Evolutionary conservation across 805 yeast genomes (phyloP).

Genomic region (Wickerhamia fluorescens): DNA sequence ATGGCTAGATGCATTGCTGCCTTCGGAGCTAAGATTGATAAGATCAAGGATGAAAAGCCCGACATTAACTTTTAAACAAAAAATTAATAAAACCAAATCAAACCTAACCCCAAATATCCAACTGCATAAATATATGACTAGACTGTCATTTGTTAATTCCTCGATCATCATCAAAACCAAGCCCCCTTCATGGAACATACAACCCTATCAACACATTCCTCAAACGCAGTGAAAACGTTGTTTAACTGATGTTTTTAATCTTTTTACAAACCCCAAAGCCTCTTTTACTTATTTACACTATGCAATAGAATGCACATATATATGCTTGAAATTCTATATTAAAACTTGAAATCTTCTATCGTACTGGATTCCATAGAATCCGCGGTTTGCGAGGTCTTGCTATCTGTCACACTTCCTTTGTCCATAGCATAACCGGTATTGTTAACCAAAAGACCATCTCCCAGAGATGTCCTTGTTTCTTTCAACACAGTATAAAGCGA

Average conservation of each 20-base stretch:
- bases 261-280: too few relatives aligned
- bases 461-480: conserved; percentile 9
- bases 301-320: too few relatives aligned
- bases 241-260: too few relatives aligned
- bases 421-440: conserved; percentile 10
- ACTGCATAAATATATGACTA: conserved; percentile 9
- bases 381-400: not conserved
- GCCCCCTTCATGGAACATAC: conserved; percentile 1
- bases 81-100: too few relatives aligned
- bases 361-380: conserved; percentile 2
- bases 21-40: conserved; percentile 61
- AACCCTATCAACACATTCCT: too few relatives aligned
- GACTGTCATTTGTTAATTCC: too few relatives aligned
- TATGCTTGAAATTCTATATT: too few relatives aligned
- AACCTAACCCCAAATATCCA: too few relatives aligned
- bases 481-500: conserved; percentile 16
- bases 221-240: too few relatives aligned
- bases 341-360: conserved; percentile 6
- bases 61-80: conserved; percentile 30
- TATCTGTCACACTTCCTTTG: conserved; percentile 1
- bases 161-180: too few relatives aligned
- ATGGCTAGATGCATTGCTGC: conserved; percentile 82
- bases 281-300: too few relatives aligned
- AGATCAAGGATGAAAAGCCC: conserved; percentile 43
- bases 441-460: conserved; percentile 5